Conservation (phyloP, 1,139 yeast species). For the Yamadazyma trypodendri region DNA sequence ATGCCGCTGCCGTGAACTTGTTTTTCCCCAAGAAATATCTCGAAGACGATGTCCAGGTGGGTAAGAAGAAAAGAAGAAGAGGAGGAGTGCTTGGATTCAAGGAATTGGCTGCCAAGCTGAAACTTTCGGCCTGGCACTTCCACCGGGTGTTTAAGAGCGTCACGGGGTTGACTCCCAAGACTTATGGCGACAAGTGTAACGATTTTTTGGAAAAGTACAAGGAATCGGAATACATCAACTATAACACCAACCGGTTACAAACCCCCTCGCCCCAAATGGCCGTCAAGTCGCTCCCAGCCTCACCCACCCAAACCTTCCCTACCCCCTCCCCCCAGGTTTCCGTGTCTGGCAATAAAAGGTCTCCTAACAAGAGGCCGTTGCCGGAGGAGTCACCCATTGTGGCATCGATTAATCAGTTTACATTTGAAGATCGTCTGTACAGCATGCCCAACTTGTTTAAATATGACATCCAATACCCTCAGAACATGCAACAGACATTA, state of each 20-base stretch:
- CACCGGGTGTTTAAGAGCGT: slow-evolving; percentile 85
- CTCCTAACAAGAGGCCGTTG: too few relatives aligned
- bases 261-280: neutral
- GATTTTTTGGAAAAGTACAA: slow-evolving; percentile 52
- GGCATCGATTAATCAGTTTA: too few relatives aligned
- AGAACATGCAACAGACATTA: neutral
- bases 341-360: too few relatives aligned
- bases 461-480: neutral
- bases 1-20: slow-evolving; percentile 69
- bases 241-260: slow-evolving; percentile 6
- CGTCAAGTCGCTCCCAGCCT: too few relatives aligned
- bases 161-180: slow-evolving; percentile 83
- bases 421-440: slow-evolving; percentile 5
- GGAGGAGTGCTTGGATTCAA: slow-evolving; percentile 90
- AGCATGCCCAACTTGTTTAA: slow-evolving; percentile 9
- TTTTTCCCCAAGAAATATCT: slow-evolving; percentile 16
- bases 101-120: slow-evolving; percentile 82
- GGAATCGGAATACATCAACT: slow-evolving; percentile 19
- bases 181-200: slow-evolving; percentile 86
- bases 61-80: slow-evolving; percentile 60
- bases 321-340: too few relatives aligned
- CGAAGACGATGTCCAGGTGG: slow-evolving; percentile 14
- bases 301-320: too few relatives aligned
- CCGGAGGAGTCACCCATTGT: too few relatives aligned
- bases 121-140: slow-evolving; percentile 90